phyloP scores from a whole-genome alignment of 169 alveolate species.

The Cryptosporidium ubiquitum region DNA sequence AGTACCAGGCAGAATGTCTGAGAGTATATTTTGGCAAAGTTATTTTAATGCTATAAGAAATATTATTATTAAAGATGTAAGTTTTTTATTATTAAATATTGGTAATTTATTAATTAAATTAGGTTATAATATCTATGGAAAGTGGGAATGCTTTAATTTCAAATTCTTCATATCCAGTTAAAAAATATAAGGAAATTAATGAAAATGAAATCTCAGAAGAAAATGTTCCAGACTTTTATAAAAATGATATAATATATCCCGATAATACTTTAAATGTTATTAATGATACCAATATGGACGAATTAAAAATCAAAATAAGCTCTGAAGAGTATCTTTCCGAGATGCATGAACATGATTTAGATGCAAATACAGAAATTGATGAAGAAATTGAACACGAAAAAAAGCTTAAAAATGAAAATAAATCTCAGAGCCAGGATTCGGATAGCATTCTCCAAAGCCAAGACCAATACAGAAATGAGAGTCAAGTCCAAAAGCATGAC shows the following conservation, averaged over 20 bases:
- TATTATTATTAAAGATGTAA: conserved; percentile 62
- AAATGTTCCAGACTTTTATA: conserved; percentile 34
- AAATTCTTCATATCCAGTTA: not conserved
- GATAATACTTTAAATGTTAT: not conserved
- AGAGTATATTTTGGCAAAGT: conserved; percentile 77
- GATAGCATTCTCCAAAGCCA: not conserved
- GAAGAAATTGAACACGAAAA: not conserved
- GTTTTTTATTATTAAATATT: conserved; percentile 1
- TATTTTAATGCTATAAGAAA: conserved; percentile 74
- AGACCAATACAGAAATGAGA: not conserved
- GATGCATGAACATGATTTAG: not conserved
- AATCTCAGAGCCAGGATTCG: not conserved
- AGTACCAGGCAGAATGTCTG: conserved; percentile 76
- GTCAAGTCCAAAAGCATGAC: not conserved
- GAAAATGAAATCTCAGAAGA: conserved; percentile 31
- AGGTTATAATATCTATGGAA: conserved; percentile 34
- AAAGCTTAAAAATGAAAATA: not conserved
- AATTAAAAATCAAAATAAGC: too few species aligned
- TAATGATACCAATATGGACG: not conserved
- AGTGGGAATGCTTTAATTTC: not conserved
- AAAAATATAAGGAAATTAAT: conserved; percentile 46
- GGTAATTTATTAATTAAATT: not conserved
- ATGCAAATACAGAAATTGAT: not conserved
- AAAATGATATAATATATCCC: not conserved
- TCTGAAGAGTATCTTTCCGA: not conserved